Evolutionary conservation across 1,284 basidiomycete genomes (phyloP), one percentile per base, ranked within the genome.

Genomic region (Apiotrichum veenhuisii): DNA sequence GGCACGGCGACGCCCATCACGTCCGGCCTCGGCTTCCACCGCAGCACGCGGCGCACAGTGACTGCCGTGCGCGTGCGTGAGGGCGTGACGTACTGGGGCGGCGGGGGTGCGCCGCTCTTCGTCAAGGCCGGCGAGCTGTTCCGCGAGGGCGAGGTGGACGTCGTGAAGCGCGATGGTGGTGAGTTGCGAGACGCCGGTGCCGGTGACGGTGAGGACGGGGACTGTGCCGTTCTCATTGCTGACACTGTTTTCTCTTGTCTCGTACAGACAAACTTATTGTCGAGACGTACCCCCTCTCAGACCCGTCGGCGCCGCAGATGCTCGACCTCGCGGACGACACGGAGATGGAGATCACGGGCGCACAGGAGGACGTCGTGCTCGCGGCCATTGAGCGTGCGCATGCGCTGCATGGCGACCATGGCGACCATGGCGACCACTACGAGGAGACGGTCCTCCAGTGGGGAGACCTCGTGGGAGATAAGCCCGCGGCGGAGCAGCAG

Each of bases 71-170:
- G 55, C 52, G 48, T 46, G 14, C 49, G 27, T 18, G 52, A 44
- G 22, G 58, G 58, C 8, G 62, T 59, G 9, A 62, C 67, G 17
- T 64, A 54, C 4, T 76, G 70, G 69, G 73, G 72, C 47, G 71
- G 71, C 22, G 62, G 66, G 14, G 53, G 43, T 2, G 74, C 73
- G 18, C 75, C 76, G n/a, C 49, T 76, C 12, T 77, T 77, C 57
- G 67, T 77, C 34, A 77, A 76, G 60, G 76, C 74, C 23, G 76
- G 76, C 36, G 72, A 75, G 55, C 61, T 77, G 52, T 76, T 77
- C 66, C 69, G 69, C 38, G 71, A 75, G 22, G 74, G 74, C 12
- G 71, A 74, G 59, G 72, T 70, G 20, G 73, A 74, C 45, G 59
- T 69, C 10, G 61, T 72, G 27, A 69, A 64, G 27, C 51, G 59